phyloP scores from a whole-genome alignment of 73 alveolate species.

The Symbiodinium natans region DNA sequence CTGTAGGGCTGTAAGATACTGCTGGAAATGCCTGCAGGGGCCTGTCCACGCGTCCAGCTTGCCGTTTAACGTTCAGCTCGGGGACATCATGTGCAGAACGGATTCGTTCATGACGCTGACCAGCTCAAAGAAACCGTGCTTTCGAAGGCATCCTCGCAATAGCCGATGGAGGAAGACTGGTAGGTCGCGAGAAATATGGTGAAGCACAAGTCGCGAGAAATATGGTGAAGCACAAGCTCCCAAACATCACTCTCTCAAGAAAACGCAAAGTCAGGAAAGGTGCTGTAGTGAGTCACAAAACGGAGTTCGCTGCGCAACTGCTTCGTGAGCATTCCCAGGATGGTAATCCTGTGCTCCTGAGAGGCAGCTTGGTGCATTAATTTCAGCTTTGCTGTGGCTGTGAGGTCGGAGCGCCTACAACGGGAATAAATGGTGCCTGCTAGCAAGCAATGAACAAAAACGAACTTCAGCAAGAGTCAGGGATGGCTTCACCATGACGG shows the following conservation, averaged over 20 bases:
- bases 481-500: constrained; percentile 73
- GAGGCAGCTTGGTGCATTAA: neutral
- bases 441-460: no score
- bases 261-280: neutral
- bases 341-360: constrained; percentile 83
- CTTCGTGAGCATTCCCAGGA: constrained; percentile 64
- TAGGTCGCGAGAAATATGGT: neutral
- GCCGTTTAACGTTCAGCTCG: no score
- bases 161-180: neutral
- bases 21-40: no score
- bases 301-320: constrained; percentile 80
- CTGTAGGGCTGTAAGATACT: no score
- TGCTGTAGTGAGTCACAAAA: constrained; percentile 58
- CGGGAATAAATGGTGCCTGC: no score
- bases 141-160: constrained; percentile 45
- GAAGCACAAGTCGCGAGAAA: neutral
- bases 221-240: no score
- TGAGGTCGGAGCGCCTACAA: no score
- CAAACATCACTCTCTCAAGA: no score
- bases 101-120: constrained; percentile 68
- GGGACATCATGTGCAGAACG: constrained; percentile 76
- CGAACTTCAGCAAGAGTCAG: constrained; percentile 31
- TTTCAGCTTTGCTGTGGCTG: neutral
- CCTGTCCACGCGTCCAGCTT: no score
- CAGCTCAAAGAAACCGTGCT: constrained; percentile 71